phyloP scores from a whole-genome alignment of 495 filamentous ascomycete species.

The Hypoxylon fuscum region DNA sequence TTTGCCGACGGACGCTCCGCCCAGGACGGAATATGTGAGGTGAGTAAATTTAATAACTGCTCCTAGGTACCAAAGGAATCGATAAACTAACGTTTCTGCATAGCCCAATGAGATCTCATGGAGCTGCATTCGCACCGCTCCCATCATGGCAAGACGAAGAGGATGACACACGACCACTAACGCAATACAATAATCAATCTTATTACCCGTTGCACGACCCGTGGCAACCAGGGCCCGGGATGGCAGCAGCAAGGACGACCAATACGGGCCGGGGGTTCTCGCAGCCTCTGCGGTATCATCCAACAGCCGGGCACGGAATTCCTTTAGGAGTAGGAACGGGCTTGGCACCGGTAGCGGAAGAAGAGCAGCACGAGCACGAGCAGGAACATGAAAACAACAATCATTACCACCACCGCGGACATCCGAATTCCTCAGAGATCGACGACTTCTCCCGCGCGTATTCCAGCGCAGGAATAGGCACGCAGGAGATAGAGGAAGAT shows the following conservation, averaged over 20 bases:
- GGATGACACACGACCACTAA: slow-evolving; percentile 31
- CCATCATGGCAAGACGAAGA: slow-evolving; percentile 46
- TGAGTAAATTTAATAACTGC: slow-evolving; percentile 17
- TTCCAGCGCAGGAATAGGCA: slow-evolving; percentile 51
- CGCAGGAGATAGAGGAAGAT: slow-evolving; percentile 47
- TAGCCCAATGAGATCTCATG: slow-evolving; percentile 41
- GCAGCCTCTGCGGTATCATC: slow-evolving; percentile 42
- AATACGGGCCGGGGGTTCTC: slow-evolving; percentile 27
- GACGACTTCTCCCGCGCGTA: slow-evolving; percentile 55
- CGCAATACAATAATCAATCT: slow-evolving; percentile 24
- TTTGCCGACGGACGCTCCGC: slow-evolving; percentile 24
- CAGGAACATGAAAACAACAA: background rate
- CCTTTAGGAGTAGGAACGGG: slow-evolving; percentile 34
- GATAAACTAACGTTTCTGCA: slow-evolving; percentile 1
- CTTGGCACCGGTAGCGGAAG: slow-evolving; percentile 42
- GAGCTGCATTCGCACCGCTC: slow-evolving; percentile 43
- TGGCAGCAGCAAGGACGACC: slow-evolving; percentile 10
- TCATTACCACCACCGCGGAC: background rate
- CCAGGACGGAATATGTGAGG: slow-evolving; percentile 48
- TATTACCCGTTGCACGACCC: slow-evolving; percentile 16
- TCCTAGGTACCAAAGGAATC: background rate
- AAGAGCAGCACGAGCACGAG: slow-evolving; percentile 29
- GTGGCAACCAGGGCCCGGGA: slow-evolving; percentile 6
- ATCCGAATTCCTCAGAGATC: slow-evolving; percentile 48
- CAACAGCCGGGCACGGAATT: slow-evolving; percentile 6